These are phyloP conservation scores for Phaseolus coccineus DNA, from an alignment of 331 rosid species.

Conservation along the genomic window DNA sequence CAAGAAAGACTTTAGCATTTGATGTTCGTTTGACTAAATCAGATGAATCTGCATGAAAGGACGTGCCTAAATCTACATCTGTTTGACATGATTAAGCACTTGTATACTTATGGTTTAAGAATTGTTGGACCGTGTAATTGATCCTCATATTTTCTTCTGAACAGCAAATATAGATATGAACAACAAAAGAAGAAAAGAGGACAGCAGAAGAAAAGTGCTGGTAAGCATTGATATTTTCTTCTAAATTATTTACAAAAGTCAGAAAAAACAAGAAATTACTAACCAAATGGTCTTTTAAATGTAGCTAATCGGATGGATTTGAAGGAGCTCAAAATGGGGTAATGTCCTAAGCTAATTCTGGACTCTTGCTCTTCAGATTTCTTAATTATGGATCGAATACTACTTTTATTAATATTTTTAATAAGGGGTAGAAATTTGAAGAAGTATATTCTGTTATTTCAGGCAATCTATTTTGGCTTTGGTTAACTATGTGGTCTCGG, in stretches of 20 bases:
- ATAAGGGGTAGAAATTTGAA: conserved; percentile 25
- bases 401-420: conserved; percentile 21
- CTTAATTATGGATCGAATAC: conserved; percentile 23
- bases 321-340: conserved; percentile 99
- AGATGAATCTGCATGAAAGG: conserved; percentile 11
- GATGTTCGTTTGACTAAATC: conserved; percentile 6
- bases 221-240: conserved; percentile 62
- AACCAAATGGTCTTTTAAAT: conserved; percentile 61
- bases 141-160: conserved; percentile 44
- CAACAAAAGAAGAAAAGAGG: conserved; percentile 91
- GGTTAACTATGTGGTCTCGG: conserved; percentile 8
- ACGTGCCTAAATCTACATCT: conserved; percentile 18
- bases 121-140: conserved; percentile 27
- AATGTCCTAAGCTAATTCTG: conserved; percentile 40
- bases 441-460: conserved; percentile 6
- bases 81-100: conserved; percentile 6
- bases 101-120: conserved; percentile 24
- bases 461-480: not conserved
- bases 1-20: conserved; percentile 13
- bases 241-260: conserved; percentile 43
- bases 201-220: conserved; percentile 98
- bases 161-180: conserved; percentile 93
- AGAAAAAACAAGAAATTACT: conserved; percentile 51
- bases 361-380: conserved; percentile 31
- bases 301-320: conserved; percentile 96